Conservation (phyloP, 352 stramenopile species). For the Globisporangium apiculatum region DNA sequence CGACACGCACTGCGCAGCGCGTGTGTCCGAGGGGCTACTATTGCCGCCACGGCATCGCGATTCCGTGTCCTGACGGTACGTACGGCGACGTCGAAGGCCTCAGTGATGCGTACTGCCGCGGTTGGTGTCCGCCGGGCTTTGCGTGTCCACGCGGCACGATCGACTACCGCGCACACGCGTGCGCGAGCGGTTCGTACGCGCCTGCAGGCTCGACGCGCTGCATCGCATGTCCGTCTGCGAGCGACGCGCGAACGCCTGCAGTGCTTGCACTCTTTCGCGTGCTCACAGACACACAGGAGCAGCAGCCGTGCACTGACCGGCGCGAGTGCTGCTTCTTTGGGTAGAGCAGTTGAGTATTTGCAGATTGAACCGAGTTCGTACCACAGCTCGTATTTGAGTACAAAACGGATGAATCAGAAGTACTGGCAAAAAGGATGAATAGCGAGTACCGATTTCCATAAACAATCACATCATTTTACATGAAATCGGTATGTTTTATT, state of each 20-base stretch:
- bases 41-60: conserved; percentile 60
- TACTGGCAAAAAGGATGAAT: too few relatives aligned
- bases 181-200: conserved; percentile 36
- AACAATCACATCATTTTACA: too few relatives aligned
- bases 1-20: conserved; percentile 40
- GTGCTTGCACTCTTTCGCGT: conserved; percentile 20
- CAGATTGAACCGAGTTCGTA: too few relatives aligned
- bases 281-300: conserved; percentile 10
- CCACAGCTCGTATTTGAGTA: too few relatives aligned
- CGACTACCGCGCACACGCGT: conserved; percentile 36
- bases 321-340: conserved; percentile 48
- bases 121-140: conserved; percentile 62
- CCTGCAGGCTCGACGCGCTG: conserved; percentile 31
- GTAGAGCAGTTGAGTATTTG: conserved; percentile 2
- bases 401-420: too few relatives aligned
- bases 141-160: conserved; percentile 54
- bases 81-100: conserved; percentile 48
- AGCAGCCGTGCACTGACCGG: conserved; percentile 23
- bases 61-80: conserved; percentile 58
- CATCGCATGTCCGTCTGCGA: conserved; percentile 31
- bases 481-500: too few relatives aligned
- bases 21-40: conserved; percentile 60
- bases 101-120: conserved; percentile 38
- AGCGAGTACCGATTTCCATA: too few relatives aligned
- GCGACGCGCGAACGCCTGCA: conserved; percentile 10